Evolutionary conservation across 208 protist genomes (phyloP), one percentile per base, ranked within the genome.

Genomic region (Jaenimonas drosophilae): DNA sequence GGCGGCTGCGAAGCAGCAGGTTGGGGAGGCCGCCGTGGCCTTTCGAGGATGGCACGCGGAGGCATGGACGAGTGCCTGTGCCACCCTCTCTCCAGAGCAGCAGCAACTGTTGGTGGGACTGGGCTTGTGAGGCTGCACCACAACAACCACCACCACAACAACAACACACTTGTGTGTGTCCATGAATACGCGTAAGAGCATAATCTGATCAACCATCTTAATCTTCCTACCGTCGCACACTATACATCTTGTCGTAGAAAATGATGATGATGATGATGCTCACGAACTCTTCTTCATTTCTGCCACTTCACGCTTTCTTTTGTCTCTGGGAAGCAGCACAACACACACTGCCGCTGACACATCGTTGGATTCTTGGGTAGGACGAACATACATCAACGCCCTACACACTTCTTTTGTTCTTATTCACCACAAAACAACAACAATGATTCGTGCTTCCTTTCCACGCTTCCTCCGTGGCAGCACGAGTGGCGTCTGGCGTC

Each of bases 1-100:
- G 33, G 65, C 60, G 16, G 56, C 61, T 6, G 65, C 65, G 49
- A 86, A 83, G 58, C 43, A 66, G 41, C 19, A 56, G 27, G 54
- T 90, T 2, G 63, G 70, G 27, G 29, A 53, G 34, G 32, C 58
- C 17, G 76, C 72, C 4, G 41, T 69, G 11, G 25, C 44, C 4
- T 81, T 85, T 36, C 42, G 49, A 12, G 49, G 46, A 37, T 25
- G 26, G 24, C 54, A 65, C 36, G 20, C 40, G 2, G n/a, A 62
- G 4, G 50, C 48, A 29, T 88, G 79, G 79, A 37, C 24, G 17
- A 44, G 57, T 11, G 53, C 59, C 25, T 49, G 36, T 36, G 34
- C 52, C 52, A 52, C 65, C 32, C 17, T 81, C 9, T 47, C 59
- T 4, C 20, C 45, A 4, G 71, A 76, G 43, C 62, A 70, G 44